Evolutionary conservation across 139 green algal genomes (phyloP), one percentile per base, ranked within the genome.

Genomic region (Diplosphaera chodatii): DNA sequence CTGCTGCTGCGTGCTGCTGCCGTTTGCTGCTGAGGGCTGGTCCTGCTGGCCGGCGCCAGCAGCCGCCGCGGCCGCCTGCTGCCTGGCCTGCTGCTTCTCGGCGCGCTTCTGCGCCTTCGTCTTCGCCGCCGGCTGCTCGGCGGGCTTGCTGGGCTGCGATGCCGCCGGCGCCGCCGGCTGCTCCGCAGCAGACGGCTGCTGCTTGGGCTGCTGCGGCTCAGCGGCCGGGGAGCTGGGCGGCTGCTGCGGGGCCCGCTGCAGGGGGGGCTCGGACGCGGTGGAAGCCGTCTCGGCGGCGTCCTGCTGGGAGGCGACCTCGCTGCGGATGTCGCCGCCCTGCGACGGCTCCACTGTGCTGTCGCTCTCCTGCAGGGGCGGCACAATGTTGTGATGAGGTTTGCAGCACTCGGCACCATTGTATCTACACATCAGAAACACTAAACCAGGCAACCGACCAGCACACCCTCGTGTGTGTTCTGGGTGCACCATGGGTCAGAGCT

Each of bases 81-180:
- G 48, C 48, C 3, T 25, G 16, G 48, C 48, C 22, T 5, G 18
- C 48, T 25, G 48, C 48, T 25, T 21, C 59, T 65, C 59, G 25
- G 10, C 59, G 21, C 59, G 16, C 16, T 25, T 25, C 16, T 27
- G 13, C 16, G 16, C 48, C 13, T 59, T 59, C 10, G 48, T 25
- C 48, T 59, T 25, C 16, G 48, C 48, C 8, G 48, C 48, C 16
- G 48, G 13, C 69, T 85, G 78, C 69, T 90, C 88, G 1, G 79
- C 76, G 67, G 92, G 85, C 32, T 37, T 30, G 34, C 55, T 40
- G 27, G 32, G 40, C 0, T 80, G 69, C 69, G 78, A 55, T 6
- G 71, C 78, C 37, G 88, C 85, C 29, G 92, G 71, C 80, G 63
- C 55, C 30, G 71, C 56, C 48, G 40, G 73, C 55, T 65, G 37